A percentile compares a stretch with the other conserved stretches of the same genome.
Evolutionary conservation across 305 asterid species (phyloP).

Genomic region (Fraxinus dipetala): DNA sequence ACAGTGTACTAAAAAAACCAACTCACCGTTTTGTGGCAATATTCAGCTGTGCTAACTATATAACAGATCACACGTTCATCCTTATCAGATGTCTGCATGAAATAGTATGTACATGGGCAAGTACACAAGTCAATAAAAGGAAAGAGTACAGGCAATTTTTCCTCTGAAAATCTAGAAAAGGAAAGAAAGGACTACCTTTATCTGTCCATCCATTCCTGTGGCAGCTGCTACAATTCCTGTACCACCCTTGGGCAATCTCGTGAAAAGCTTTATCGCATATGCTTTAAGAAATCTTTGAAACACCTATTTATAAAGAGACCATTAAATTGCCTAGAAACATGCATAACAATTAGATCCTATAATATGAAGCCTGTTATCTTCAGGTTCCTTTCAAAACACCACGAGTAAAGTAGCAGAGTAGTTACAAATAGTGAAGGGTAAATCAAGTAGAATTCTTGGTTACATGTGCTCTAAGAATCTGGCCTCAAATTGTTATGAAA

Average conservation of each 20-base stretch:
- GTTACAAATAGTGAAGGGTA: not conserved
- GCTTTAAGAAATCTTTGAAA: slow-evolving; percentile 91
- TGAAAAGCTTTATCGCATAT: slow-evolving; percentile 87
- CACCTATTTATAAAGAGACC: slow-evolving; percentile 49
- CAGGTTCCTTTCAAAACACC: not conserved
- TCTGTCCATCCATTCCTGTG: slow-evolving; percentile 98
- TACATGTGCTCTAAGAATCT: not conserved
- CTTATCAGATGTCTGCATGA: slow-evolving; percentile 79
- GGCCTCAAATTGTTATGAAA: not conserved
- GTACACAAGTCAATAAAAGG: slow-evolving; percentile 7
- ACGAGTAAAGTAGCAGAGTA: not conserved
- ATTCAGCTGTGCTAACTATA: slow-evolving; percentile 91
- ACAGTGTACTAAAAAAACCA: slow-evolving; percentile 23
- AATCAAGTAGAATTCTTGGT: not conserved
- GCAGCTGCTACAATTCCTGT: slow-evolving; percentile 99
- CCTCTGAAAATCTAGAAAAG: slow-evolving; percentile 12
- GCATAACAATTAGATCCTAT: not conserved
- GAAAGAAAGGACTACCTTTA: slow-evolving; percentile 51
- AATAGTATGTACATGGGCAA: slow-evolving; percentile 22
- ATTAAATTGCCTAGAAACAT: not conserved
- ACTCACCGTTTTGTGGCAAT: slow-evolving; percentile 89
- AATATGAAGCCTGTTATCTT: not conserved
- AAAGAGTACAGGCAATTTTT: slow-evolving; percentile 1
- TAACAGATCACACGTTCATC: slow-evolving; percentile 88
- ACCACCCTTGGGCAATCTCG: slow-evolving; percentile 93